Evolutionary conservation across 306 rosid species (phyloP).

Genomic region (Quercus wislizeni): DNA sequence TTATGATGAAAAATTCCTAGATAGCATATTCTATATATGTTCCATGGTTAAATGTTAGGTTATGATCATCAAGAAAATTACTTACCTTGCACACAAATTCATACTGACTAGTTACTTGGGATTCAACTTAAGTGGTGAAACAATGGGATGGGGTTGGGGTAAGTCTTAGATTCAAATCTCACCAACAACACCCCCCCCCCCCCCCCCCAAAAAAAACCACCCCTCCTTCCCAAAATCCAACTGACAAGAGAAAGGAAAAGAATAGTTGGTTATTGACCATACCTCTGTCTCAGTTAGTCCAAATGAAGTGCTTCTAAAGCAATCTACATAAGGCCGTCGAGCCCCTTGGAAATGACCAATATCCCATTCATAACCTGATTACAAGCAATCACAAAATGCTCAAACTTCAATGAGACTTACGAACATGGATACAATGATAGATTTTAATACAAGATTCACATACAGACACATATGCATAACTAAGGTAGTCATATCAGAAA

Average conservation of each 20-base stretch:
- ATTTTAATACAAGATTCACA: neutral
- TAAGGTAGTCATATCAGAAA: neutral
- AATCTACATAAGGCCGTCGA: constrained; percentile 76
- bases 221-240: too few relatives aligned
- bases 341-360: constrained; percentile 86
- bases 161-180: too few relatives aligned
- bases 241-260: neutral
- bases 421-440: constrained; percentile 13
- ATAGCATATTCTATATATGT: too few relatives aligned
- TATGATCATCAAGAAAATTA: too few relatives aligned
- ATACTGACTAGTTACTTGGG: too few relatives aligned
- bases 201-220: too few relatives aligned
- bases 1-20: too few relatives aligned
- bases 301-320: constrained; percentile 92
- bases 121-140: too few relatives aligned
- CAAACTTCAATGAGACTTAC: constrained; percentile 21
- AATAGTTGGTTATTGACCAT: constrained; percentile 19
- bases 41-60: too few relatives aligned
- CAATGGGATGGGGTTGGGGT: too few relatives aligned
- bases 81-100: too few relatives aligned
- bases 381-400: constrained; percentile 29
- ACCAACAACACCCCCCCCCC: too few relatives aligned
- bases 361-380: constrained; percentile 96
- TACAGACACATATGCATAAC: neutral
- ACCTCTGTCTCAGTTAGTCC: constrained; percentile 75